These are phyloP conservation scores for Raphanus sativus DNA, from an alignment of 345 rosid genomes.

Conservation along the genomic window DNA sequence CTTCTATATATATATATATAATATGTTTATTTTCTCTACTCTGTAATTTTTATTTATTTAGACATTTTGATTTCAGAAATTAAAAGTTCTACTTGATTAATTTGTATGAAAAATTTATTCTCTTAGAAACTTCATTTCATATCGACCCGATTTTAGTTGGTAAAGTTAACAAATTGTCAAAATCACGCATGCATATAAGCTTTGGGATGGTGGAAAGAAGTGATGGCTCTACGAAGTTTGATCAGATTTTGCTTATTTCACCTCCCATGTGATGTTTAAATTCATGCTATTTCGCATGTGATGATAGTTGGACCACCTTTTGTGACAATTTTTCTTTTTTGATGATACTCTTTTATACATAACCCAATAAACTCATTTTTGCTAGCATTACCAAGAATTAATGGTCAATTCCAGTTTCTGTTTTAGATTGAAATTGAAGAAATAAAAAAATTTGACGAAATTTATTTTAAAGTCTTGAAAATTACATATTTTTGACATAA, in stretches of 20 bases:
- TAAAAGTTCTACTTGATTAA: slow-evolving; percentile 9
- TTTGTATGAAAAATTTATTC: neutral
- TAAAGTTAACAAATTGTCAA: neutral
- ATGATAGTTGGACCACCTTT: neutral
- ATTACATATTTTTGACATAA: neutral
- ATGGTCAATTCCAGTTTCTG: neutral
- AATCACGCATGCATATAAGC: neutral
- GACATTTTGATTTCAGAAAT: slow-evolving; percentile 5
- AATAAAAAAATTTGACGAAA: neutral
- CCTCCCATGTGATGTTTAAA: neutral
- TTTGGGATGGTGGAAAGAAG: neutral
- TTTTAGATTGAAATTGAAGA: neutral
- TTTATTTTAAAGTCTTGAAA: neutral
- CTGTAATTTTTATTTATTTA: slow-evolving; percentile 13
- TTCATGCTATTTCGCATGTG: too few relatives aligned
- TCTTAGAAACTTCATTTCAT: neutral
- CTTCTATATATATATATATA: neutral
- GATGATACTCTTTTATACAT: neutral
- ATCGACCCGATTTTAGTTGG: neutral
- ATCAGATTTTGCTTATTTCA: neutral
- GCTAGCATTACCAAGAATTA: neutral
- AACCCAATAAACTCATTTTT: neutral
- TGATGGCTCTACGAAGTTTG: neutral
- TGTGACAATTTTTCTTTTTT: neutral
- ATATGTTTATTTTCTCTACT: slow-evolving; percentile 17